Evolutionary conservation across 2,329 filamentous ascomycete genomes (phyloP), one percentile per base, ranked within the genome.

Genomic region (Esteya vermicola): DNA sequence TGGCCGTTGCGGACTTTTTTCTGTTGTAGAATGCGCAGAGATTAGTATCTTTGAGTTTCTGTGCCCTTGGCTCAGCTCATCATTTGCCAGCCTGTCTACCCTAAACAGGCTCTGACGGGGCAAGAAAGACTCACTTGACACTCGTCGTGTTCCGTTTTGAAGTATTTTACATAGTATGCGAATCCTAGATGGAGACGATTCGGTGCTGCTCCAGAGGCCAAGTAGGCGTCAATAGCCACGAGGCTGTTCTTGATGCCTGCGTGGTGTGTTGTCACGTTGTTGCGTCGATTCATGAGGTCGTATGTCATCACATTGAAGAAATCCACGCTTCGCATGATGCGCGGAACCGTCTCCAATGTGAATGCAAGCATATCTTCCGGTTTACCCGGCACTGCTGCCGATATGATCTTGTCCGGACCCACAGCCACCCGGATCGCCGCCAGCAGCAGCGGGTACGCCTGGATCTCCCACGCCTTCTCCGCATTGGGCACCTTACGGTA

Each of bases 261-360:
- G 49, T 83, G 78, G 52, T 84, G 80, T 22, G 64, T 67, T 3
- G 79, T 84, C 18, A 64, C 55, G 37, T 61, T 71, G 53, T 83
- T 75, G n/a, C 81, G 71, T 10, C 80, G 75, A 58, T 82, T 83
- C 69, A 81, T 78, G 36, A 85, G 53, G 51, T 85, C 80, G 53
- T 84, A 84, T 0, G 70, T 67, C 78, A 83, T 83, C 46, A 84
- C 59, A 51, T 83, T 83, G 51, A 83, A 63, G 50, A 75, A 78
- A 52, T 84, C 76, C 16, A 82, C 67, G 2, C 64, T 62, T 12
- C 59, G 52, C 60, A 70, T 72, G 47, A 83, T 79, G 42, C 63
- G 58, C 2, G 74, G 73, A 0, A 75, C 62, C 8, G 71, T 70
- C 20, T 66, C 55, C 6, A 59, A 45, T 0, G 68, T 78, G 52